Percentiles rank a stretch among this genome's conserved stretches.
These are phyloP conservation scores for Penicillium griseofulvum DNA, from an alignment of 2,329 filamentous ascomycete species.

Conservation along the genomic window DNA sequence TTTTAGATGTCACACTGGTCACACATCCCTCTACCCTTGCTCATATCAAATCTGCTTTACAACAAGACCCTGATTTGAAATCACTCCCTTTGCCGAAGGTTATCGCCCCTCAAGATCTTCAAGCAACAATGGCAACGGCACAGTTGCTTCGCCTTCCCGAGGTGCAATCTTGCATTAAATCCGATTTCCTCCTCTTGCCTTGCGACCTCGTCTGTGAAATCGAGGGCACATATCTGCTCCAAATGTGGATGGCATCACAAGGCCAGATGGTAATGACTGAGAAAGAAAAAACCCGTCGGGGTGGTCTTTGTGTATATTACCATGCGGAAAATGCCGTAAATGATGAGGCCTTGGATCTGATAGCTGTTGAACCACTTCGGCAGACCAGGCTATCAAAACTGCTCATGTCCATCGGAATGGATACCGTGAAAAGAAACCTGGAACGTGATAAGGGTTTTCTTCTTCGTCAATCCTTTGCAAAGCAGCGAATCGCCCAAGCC, in stretches of 20 bases:
- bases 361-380: not conserved
- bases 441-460: not conserved
- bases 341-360: not conserved
- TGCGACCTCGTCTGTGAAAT: constrained; percentile 4
- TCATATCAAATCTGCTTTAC: not conserved
- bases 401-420: not conserved
- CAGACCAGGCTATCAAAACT: not conserved
- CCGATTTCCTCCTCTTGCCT: not conserved
- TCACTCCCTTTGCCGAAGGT: not conserved
- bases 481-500: not conserved
- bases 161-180: not conserved
- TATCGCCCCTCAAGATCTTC: not conserved
- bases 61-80: not conserved
- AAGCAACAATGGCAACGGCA: not conserved
- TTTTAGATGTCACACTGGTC: constrained; percentile 1
- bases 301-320: not conserved
- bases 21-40: not conserved
- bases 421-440: not conserved
- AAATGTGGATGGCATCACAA: not conserved
- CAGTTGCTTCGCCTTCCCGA: constrained; percentile 1
- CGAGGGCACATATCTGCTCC: not conserved
- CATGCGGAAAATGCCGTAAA: not conserved
- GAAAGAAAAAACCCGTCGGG: not conserved
- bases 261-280: not conserved
- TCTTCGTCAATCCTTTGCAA: not conserved